Base-by-base conservation (phyloP, 192 early-diverging fungal genomes). In the Entophlyctis helioformis region DNA sequence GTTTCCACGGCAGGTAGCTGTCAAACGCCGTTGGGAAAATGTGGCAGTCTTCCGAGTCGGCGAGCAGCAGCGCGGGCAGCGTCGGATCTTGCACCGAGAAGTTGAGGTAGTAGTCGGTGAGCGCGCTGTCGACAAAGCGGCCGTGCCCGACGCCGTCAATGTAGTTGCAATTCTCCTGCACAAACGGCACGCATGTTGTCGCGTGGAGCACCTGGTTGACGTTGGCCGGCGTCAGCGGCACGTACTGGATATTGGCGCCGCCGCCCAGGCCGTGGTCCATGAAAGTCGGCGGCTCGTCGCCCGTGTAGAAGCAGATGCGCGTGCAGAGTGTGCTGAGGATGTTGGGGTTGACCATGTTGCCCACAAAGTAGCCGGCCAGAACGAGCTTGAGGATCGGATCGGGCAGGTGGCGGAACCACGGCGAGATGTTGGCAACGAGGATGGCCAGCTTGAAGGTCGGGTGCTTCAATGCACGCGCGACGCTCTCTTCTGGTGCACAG, bases 181-280 rank as follows among this genome's bases (percentile, higher is more conserved):
- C 42, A 42, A 58, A 65, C 18, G 63, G 63, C 15, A 65, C 60
- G 44, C 53, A 65, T 8, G 59, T 65, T 11, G 63, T 65, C 2
- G 57, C 63, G 34, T 65, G 63, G 15, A 65, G 31, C 22, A 65
- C 63, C 31, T 49, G 36, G 29, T 63, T 44, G 10, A 62, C 32
- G 29, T 65, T 65, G 4, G 61, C 42, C 2, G 16, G 23, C 15
- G 58, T 62, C 21, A 65, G 36, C 39, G 19, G 25, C n/a, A 51
- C 46, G 42, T 54, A 65, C 20, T 37, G 39, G 10, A 51, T 50
- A 12, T 26, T 31, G 9, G 54, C 32, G 18, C 19, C 23, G 2
- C 44, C 53, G n/a, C 50, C 55, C 8, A 53, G 1, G 1, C 56
- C 56, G 25, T 57, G 15, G 8, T 29, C 45, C 19, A 62, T 19